Evolutionary conservation across 176 grass and related monocot species (phyloP).

Genomic region (Guadua angustifolia): DNA sequence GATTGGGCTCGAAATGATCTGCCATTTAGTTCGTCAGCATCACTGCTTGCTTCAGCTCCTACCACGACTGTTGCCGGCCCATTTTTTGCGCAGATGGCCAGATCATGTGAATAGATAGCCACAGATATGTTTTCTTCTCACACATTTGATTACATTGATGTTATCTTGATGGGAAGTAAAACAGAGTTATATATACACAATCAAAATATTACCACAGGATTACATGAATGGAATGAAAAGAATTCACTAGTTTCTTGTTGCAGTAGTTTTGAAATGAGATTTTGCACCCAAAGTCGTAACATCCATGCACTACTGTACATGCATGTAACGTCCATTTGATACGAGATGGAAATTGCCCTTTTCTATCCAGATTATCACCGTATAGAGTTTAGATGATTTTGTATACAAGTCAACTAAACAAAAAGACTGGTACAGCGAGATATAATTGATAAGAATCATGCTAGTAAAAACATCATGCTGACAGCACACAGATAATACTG

Average conservation of each 20-base stretch:
- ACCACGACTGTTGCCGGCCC: neutral
- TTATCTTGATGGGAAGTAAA: constrained; percentile 32
- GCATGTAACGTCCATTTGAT: neutral
- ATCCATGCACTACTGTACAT: neutral
- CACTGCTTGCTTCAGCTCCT: constrained; percentile 10
- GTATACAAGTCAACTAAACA: neutral
- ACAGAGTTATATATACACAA: constrained; percentile 29
- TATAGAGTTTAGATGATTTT: neutral
- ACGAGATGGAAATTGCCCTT: neutral
- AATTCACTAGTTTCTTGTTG: neutral
- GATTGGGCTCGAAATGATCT: too few species aligned
- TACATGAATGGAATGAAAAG: constrained; percentile 15
- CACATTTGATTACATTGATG: neutral
- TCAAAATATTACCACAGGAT: constrained; percentile 2
- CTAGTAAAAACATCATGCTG: constrained; percentile 3
- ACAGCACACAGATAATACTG: neutral
- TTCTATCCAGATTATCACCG: neutral
- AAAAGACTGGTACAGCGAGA: neutral
- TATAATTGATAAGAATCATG: neutral
- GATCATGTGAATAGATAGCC: constrained; percentile 38
- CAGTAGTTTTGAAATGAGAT: neutral
- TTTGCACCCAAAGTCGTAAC: neutral
- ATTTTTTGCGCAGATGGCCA: constrained; percentile 23
- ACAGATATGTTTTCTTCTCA: neutral
- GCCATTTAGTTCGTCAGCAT: too few species aligned